Conservation (phyloP, 257 asterid genomes). For the Fraxinus pennsylvanica region DNA sequence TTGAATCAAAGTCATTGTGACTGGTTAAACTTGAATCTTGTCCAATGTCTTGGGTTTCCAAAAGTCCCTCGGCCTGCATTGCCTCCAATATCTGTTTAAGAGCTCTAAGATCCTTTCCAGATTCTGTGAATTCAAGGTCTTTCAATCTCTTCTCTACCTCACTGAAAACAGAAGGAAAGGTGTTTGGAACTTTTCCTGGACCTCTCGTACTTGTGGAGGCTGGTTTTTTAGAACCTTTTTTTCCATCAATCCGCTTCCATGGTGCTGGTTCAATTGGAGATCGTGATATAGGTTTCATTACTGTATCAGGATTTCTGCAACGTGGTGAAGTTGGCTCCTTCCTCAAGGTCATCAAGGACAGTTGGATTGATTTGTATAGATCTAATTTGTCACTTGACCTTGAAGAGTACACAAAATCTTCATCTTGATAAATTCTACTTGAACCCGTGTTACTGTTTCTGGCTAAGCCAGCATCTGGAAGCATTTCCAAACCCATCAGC, state of each 20-base stretch:
- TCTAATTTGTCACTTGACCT: constrained; percentile 32
- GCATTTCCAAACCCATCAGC: constrained; percentile 81
- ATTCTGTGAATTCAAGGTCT: constrained; percentile 77
- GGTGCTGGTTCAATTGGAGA: constrained; percentile 95
- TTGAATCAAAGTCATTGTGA: constrained; percentile 37
- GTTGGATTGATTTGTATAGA: constrained; percentile 33
- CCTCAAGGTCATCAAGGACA: constrained; percentile 46
- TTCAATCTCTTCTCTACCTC: constrained; percentile 87
- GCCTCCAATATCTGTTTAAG: constrained; percentile 92
- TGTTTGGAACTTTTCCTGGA: constrained; percentile 40
- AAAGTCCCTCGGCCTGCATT: constrained; percentile 76
- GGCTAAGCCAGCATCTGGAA: constrained; percentile 59
- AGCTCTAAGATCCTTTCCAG: constrained; percentile 96
- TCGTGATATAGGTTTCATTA: constrained; percentile 61
- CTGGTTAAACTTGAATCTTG: constrained; percentile 39
- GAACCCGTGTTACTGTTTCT: constrained; percentile 33
- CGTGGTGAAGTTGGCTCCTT: constrained; percentile 79
- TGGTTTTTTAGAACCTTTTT: constrained; percentile 44
- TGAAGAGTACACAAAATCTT: constrained; percentile 21
- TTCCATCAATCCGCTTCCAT: constrained; percentile 71
- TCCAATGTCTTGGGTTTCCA: constrained; percentile 53
- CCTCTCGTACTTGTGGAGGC: constrained; percentile 39
- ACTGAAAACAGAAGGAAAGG: constrained; percentile 76
- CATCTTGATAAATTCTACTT: constrained; percentile 32
- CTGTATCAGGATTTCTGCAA: constrained; percentile 67